Base-by-base conservation (phyloP, 345 rosid genomes). In the Pugionium cornutum region DNA sequence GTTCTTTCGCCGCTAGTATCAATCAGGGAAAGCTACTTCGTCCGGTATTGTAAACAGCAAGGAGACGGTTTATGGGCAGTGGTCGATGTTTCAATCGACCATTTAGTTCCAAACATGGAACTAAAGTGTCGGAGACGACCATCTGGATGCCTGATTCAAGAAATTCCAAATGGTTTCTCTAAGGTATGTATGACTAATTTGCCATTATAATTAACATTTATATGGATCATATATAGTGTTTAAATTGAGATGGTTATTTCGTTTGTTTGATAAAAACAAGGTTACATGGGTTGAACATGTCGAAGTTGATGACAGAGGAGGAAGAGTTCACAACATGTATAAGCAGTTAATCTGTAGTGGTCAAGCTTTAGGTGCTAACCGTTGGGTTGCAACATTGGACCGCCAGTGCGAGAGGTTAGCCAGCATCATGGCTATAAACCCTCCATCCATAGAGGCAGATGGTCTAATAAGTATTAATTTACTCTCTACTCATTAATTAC, bases 271-370 rank as follows among this genome's bases (percentile, higher is more conserved):
- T 9, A 36, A n/a, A 35, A 57, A 27, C 32, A 64, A 91, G 99
- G 94, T 95, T 29, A 89, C 84, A 1, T 95, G 99, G 99, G 80
- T 95, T 43, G 99, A 95, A 66, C 82, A 91, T 78, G 88, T 91
- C 26, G 98, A 95, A 69, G 94, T 86, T 40, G 94, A 91, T 66
- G 96, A 91, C 46, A 72, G 84, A 65, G 95, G 85, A 25, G 89
- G 80, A 18, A 18, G 18, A 11, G 83, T 79, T 43, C 86, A 87
- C 57, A 59, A 57, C 70, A 65, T 87, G 10, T 95, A 78, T 82
- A 82, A 77, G 80, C 83, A 83, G 59, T 75, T 89, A 0, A 82
- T 91, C 9, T 50, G 50, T 72, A 69, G 84, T 3, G 97, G 97
- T 9, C 80, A 83, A 43, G 98, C 91, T 7, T 89, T 89, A 43